Percentiles rank a stretch among this genome's conserved stretches.
Conservation (phyloP, 2,329 filamentous ascomycete genomes). For the Didymella pomorum region DNA sequence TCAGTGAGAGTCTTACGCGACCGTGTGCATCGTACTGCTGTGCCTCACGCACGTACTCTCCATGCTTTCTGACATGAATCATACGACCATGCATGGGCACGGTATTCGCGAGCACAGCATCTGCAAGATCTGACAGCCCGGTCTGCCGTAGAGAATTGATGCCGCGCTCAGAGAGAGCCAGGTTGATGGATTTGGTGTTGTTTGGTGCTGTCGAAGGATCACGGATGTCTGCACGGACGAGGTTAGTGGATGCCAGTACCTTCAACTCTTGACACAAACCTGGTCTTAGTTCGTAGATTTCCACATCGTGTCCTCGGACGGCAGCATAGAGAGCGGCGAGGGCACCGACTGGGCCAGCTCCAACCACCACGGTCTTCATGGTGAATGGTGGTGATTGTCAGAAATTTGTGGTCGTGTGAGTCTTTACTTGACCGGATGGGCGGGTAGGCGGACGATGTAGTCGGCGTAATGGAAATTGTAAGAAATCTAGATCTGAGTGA, state of each 20-base stretch:
- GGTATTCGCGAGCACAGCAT: constrained; percentile 76
- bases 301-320: constrained; percentile 84
- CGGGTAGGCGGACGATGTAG: constrained; percentile 8
- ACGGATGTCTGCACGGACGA: constrained; percentile 73
- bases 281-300: constrained; percentile 90
- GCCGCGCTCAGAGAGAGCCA: constrained; percentile 91
- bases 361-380: constrained; percentile 80
- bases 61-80: constrained; percentile 80
- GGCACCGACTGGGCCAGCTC: constrained; percentile 91
- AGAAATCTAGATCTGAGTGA: constrained; percentile 14
- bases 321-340: constrained; percentile 93
- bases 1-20: constrained; percentile 65
- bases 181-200: constrained; percentile 98
- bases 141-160: constrained; percentile 85
- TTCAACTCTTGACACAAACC: constrained; percentile 65
- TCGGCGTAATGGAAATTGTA: constrained; percentile 20
- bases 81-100: constrained; percentile 96
- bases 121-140: constrained; percentile 71
- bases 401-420: constrained; percentile 19
- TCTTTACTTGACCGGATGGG: constrained; percentile 15
- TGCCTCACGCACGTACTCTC: constrained; percentile 75
- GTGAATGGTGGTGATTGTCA: constrained; percentile 3
- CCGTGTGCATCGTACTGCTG: constrained; percentile 92
- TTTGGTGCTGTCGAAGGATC: constrained; percentile 82
- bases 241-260: background rate